phyloP scores from a whole-genome alignment of 2,329 filamentous ascomycete species.

The Fusarium miscanthi region DNA sequence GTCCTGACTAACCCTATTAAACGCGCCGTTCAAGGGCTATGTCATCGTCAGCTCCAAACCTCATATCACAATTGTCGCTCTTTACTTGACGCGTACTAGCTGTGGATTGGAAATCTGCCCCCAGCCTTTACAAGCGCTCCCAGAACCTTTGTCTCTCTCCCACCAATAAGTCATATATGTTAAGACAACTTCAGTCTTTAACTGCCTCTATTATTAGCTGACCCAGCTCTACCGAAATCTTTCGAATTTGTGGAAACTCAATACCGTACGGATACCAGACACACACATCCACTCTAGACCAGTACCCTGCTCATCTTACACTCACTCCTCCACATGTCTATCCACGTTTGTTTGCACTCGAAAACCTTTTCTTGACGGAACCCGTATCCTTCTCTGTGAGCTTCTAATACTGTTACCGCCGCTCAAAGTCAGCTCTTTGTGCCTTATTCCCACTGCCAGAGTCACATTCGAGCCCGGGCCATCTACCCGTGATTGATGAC shows the following conservation, averaged over 20 bases:
- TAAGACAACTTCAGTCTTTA: conserved; percentile 25
- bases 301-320: conserved; percentile 11
- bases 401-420: conserved; percentile 16
- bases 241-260: conserved; percentile 26
- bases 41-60: conserved; percentile 23
- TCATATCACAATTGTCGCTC: conserved; percentile 14
- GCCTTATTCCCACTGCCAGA: conserved; percentile 22
- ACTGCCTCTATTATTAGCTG: conserved; percentile 27
- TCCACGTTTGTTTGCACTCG: conserved; percentile 27
- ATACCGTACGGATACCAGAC: conserved; percentile 8
- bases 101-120: conserved; percentile 5
- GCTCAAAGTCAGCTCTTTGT: conserved; percentile 8
- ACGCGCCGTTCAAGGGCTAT: conserved; percentile 20
- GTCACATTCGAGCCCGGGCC: conserved; percentile 37
- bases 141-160: conserved; percentile 13
- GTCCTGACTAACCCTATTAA: conserved; percentile 30
- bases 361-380: conserved; percentile 17
- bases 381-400: conserved; percentile 22
- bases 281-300: conserved; percentile 24
- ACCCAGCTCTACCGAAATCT: conserved; percentile 7
- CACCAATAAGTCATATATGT: conserved; percentile 11
- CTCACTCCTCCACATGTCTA: conserved; percentile 25
- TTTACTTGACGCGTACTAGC: conserved; percentile 21
- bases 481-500: conserved; percentile 39
- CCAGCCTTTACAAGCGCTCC: conserved; percentile 5